These are phyloP conservation scores for Neonothopanus nambi DNA, from an alignment of 1,284 basidiomycete genomes.

Conservation along the genomic window DNA sequence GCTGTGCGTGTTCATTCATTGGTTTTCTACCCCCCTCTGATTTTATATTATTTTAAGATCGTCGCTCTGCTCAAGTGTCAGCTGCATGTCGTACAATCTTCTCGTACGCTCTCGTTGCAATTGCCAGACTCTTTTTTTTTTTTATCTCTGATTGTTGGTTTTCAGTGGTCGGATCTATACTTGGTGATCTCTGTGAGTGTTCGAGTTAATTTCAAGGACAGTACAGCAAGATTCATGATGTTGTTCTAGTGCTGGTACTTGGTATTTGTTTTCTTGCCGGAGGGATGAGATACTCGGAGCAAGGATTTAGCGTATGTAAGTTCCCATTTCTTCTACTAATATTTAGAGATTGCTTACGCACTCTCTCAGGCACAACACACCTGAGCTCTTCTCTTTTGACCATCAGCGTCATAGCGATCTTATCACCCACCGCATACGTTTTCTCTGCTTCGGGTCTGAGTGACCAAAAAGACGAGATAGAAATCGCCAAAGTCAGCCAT, in stretches of 20 bases:
- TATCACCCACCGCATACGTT: slow-evolving; percentile 6
- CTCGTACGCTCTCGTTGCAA: slow-evolving; percentile 1
- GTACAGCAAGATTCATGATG: background rate
- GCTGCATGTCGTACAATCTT: slow-evolving; percentile 6
- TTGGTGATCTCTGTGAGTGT: slow-evolving; percentile 7
- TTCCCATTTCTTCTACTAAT: background rate
- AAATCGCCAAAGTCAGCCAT: background rate
- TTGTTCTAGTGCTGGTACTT: slow-evolving; percentile 5
- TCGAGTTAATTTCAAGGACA: background rate
- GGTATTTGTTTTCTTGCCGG: slow-evolving; percentile 5
- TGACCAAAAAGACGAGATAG: background rate
- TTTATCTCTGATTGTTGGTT: background rate
- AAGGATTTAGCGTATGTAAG: slow-evolving; percentile 5
- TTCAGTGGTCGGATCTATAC: slow-evolving; percentile 11
- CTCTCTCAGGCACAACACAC: slow-evolving; percentile 6
- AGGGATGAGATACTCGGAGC: slow-evolving; percentile 1
- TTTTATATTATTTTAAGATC: slow-evolving; percentile 6
- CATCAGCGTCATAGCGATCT: slow-evolving; percentile 3
- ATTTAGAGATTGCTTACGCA: background rate
- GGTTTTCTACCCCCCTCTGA: slow-evolving; percentile 10
- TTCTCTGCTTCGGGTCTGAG: background rate
- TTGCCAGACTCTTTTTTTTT: background rate
- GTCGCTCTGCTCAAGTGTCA: slow-evolving; percentile 10
- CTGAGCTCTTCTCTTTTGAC: slow-evolving; percentile 5
- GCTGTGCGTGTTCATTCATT: background rate